A percentile compares a stretch with the other conserved stretches of the same genome.
Evolutionary conservation across 768 basidiomycete species (phyloP).

Genomic region (Tricholoma hemisulphureum): DNA sequence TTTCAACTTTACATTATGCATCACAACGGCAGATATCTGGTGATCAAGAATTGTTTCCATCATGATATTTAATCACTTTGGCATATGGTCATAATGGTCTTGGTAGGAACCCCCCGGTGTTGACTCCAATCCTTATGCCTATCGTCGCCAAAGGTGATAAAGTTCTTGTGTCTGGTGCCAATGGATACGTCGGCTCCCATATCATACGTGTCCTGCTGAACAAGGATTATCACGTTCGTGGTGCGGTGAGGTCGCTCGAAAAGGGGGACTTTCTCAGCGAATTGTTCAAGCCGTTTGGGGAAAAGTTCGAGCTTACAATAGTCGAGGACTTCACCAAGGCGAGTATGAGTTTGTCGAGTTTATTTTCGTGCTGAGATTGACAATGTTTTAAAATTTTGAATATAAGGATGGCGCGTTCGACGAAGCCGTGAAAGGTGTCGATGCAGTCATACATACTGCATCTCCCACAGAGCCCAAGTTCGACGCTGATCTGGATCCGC

Average conservation of each 20-base stretch:
- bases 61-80: too few species aligned
- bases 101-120: too few species aligned
- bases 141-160: slow-evolving; percentile 18
- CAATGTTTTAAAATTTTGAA: too few species aligned
- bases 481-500: slow-evolving; percentile 32
- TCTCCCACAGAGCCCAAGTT: slow-evolving; percentile 55
- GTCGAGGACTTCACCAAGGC: slow-evolving; percentile 27
- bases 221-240: slow-evolving; percentile 28
- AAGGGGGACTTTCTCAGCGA: slow-evolving; percentile 24
- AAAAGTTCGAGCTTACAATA: slow-evolving; percentile 26
- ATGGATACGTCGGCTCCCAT: slow-evolving; percentile 31
- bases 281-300: slow-evolving; percentile 21
- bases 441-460: slow-evolving; percentile 68
- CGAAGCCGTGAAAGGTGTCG: slow-evolving; percentile 72
- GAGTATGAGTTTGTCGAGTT: neutral
- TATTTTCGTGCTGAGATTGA: neutral
- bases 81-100: too few species aligned
- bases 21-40: too few species aligned
- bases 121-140: slow-evolving; percentile 22
- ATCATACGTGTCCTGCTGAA: slow-evolving; percentile 28
- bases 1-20: too few species aligned
- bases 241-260: slow-evolving; percentile 22
- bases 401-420: slow-evolving; percentile 68
- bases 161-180: slow-evolving; percentile 30
- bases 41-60: too few species aligned